Base-by-base conservation (phyloP, 108 stramenopile genomes). In the Parmales sp. region DNA sequence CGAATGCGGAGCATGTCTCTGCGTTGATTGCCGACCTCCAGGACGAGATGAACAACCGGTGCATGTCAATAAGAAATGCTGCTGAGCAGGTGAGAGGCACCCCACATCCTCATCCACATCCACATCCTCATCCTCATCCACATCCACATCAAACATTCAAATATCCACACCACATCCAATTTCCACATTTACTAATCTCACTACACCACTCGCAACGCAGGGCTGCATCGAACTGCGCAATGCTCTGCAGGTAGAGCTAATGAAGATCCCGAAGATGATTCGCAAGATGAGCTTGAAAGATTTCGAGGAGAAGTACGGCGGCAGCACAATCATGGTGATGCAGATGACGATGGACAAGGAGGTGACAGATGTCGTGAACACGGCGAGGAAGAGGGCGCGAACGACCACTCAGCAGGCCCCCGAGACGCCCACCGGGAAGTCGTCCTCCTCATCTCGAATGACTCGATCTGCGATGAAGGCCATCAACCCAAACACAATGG, bases 241-340 rank as follows among this genome's bases (percentile, higher is more conserved):
- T 31, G 13, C 54, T 20, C 31, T 60, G 5, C 26, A 60, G 28
- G 20, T 60, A 13, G 26, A 28, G 3, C 28, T 60, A 4, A 60
- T 60, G 54, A 28, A 34, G 4, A 60, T 60, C 26, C 54, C 54
- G 3, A 60, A 60, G 28, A 6, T 5, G 3, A 34, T 60, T 20
- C 4, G 54, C 7, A 60, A 20, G 28, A 60, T 60, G 54, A 60
- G n/a, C 54, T 28, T 60, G 1, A 60, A 60, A 16, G 54, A 60
- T 7, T 60, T 60, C 54, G 54, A 60, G 28, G 54, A 34, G 28
- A 20, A 34, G 3, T 60, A 60, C 31, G 54, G 54, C 9, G 54
- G 54, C 2, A 34, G 36, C 1, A 34, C 36, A 3, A 19, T 60
- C 31, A 34, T 18, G 16, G 54, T 34, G 3, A 20, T 60, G 6